Evolutionary conservation across 1,139 yeast genomes (phyloP), one percentile per base, ranked within the genome.

Genomic region (Zygosaccharomyces pseudobailii): DNA sequence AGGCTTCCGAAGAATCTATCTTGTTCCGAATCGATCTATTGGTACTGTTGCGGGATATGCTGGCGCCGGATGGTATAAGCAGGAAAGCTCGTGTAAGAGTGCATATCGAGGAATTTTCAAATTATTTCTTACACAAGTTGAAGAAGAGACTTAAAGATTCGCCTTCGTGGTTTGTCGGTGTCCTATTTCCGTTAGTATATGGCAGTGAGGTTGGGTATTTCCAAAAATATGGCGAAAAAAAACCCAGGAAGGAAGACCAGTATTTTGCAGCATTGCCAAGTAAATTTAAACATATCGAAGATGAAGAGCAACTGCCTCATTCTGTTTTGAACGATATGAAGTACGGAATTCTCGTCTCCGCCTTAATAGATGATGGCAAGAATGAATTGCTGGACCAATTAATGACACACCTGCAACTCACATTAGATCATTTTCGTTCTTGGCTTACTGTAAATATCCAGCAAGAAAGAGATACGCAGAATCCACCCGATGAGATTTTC

Each of bases 11-110:
- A 49, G 80, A 80, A 31, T 58, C 73, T n/a, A 75, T 81, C 9
- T 70, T 90, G 35, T 84, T 75, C 59, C 73, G 96, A 40, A 66
- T 92, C 33, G 97, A 92, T 62, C 80, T 92, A 58, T 78, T 92
- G 67, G 63, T 72, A n/a, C 62, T 76, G 1, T 59, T 84, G 2
- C 74, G 76, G 49, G 71, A 73, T 35, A 70, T 82, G 64, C 56
- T 75, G 1, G 62, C 72, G 17, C 66, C 68, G 10, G 59, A 60
- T 37, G 72, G 72, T 8, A 46, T 69, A 9, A 52, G 58, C 3
- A 66, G 63, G 41, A 54, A 59, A 6, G 55, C 73, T 1, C 57
- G 56, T 24, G 71, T 79, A 4, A 71, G 87, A 48, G 70, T 66
- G 21, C 88, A 83, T 51, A 77, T 86, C 6, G 84, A 81, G 39